Conservation (phyloP, 1,284 basidiomycete genomes). For the Moesziomyces antarcticus region DNA sequence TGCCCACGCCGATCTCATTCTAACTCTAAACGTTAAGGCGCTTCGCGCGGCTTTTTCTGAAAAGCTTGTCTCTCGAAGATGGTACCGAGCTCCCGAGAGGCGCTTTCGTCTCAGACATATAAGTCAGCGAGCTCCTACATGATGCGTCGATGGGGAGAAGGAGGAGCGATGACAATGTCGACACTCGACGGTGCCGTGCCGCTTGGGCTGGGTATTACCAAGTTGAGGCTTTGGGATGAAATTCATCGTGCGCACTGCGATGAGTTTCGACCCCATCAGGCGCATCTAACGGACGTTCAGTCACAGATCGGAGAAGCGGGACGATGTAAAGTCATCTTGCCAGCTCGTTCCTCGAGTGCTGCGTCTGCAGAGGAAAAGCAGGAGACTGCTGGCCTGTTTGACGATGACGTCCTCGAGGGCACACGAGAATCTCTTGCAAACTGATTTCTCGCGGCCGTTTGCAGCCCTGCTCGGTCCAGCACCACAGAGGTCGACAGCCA, state of each 20-base stretch:
- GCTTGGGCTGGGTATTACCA: constrained; percentile 37
- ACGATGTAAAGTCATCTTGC: background rate
- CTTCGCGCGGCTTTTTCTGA: no score
- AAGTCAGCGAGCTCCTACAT: background rate
- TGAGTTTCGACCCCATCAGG: background rate
- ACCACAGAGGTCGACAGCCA: background rate
- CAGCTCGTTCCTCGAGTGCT: no score
- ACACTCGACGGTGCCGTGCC: constrained; percentile 39
- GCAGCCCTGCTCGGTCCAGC: no score
- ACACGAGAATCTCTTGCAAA: background rate
- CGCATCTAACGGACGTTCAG: background rate
- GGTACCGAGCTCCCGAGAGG: background rate
- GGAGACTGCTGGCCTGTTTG: background rate
- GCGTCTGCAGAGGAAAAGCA: background rate
- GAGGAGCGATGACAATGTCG: constrained; percentile 13
- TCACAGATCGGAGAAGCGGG: background rate
- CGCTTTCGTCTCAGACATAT: background rate
- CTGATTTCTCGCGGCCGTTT: background rate
- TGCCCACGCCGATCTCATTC: no score
- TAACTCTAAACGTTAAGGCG: no score
- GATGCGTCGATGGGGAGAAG: no score
- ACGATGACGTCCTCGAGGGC: background rate
- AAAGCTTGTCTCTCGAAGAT: no score
- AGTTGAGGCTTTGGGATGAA: constrained; percentile 42
- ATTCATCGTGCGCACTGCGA: constrained; percentile 25